Base-by-base conservation (phyloP, 352 stramenopile species). In the Phytopythium kandeliae region DNA sequence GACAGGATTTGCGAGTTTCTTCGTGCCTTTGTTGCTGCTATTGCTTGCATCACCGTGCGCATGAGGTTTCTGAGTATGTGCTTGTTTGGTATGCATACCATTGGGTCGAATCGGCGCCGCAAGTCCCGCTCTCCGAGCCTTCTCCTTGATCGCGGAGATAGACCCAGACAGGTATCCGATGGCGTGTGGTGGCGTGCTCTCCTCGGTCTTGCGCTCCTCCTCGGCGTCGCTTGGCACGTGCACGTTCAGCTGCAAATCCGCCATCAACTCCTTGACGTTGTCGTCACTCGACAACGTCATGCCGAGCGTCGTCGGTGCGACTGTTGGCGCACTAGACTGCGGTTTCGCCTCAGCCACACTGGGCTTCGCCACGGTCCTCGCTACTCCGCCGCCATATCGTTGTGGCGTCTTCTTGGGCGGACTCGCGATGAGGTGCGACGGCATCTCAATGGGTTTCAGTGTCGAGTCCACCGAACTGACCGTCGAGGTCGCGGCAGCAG, bases 141-240 rank as follows among this genome's bases (percentile, higher is more conserved):
- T 53, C 22, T 33, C 47, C 31, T 53, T 53, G 12, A 25, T 16
- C 3, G 22, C 24, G 6, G 46, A 51, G 19, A 51, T 42, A 22
- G 46, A 51, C 46, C 1, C n/a, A 16, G 10, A 19, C 24, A 24
- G 46, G 49, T 51, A 54, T 4, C 26, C 58, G 24, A 58, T 62
- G n/a, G 59, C 38, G 49, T 78, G 59, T 9, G 64, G 61, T 10
- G 67, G 69, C 15, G 66, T 78, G 33, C 62, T 78, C 49, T 85
- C 72, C 34, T 85, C 74, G 9, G 67, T 84, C 54, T 86, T 83
- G 25, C 36, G 41, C 57, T 85, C 74, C 47, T 83, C 57, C 0
- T 54, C 55, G 13, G 56, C 62, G 2, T 35, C 41, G 36, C 65
- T 50, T 1, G 44, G 55, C 12, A 55, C 50, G 4, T 63, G 48